A percentile compares a stretch with the other conserved stretches of the same genome.
Conservation (phyloP, 2,329 filamentous ascomycete species). For the Paracorniculantispora psalliotae region DNA sequence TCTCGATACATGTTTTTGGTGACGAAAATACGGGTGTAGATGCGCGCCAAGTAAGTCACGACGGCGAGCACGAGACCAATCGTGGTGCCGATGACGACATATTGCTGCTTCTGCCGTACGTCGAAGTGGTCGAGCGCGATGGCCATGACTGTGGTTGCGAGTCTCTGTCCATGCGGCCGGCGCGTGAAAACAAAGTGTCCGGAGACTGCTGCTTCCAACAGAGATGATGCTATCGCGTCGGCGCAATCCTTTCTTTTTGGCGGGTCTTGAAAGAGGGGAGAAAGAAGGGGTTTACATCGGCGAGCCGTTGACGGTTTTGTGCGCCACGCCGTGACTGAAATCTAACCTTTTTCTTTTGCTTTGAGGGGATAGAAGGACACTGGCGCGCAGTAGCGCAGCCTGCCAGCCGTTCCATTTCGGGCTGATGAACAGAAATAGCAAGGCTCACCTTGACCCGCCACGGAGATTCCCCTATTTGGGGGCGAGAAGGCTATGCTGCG, state of each 20-base stretch:
- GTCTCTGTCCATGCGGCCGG: background rate
- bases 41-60: background rate
- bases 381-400: no score
- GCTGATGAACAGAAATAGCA: background rate
- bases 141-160: background rate
- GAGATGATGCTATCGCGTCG: background rate
- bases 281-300: background rate
- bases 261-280: background rate
- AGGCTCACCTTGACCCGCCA: background rate
- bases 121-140: background rate
- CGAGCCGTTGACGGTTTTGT: background rate
- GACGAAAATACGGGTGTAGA: background rate
- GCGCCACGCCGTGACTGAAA: background rate
- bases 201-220: background rate
- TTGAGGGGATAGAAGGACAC: no score
- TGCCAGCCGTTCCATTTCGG: no score
- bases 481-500: background rate
- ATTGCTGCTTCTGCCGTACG: background rate
- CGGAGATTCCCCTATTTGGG: background rate
- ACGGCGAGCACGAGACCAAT: background rate
- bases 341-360: no score
- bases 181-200: background rate
- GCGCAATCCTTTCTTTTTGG: background rate
- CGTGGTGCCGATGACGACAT: background rate
- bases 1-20: slow-evolving; percentile 17